Base-by-base conservation (phyloP, 1,284 basidiomycete genomes). In the Tilletia horrida region DNA sequence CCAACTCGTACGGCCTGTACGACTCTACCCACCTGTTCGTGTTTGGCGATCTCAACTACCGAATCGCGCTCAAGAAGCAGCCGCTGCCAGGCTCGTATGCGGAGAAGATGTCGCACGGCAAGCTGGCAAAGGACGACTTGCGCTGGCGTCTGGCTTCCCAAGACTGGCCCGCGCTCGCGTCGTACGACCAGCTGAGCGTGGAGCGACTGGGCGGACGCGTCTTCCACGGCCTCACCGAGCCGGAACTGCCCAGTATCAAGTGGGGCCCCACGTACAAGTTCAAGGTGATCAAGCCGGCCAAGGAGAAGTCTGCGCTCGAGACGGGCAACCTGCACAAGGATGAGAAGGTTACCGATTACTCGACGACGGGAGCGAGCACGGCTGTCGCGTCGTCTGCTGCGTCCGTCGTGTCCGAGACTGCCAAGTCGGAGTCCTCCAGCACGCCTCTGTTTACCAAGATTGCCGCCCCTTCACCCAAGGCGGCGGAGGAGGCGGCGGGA, bases 381-480 rank as follows among this genome's bases (percentile, higher is more conserved):
- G 1, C 6, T 1, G 18, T 25, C 2, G 82, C 47, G 18, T n/a
- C 47, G 7, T 48, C 47, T n/a, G 47, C 47, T 48, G 87, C 66
- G 87, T 88, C 27, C 86, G 85, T 35, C 86, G 88, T 7, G 89
- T 92, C 73, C 85, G 88, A 57, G 88, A 90, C 27, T 83, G 96
- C 50, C 85, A 86, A 40, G 93, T 96, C 83, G 91, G 89, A 21
- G 87, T 89, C 35, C 90, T 96, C 78, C 90, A 40, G 35, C 35
- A 40, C 35, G 35, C 84, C 67, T 96, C 95, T 84, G 91, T 83
- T 84, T 87, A 96, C 95, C 82, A 97, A 97, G 82, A 92, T 91
- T 76, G 79, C 86, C 57, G 84, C 91, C 3, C 91, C 91, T 8
- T 86, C 90, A 75, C 87, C 91, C 11, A 89, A 92, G 73, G 87